phyloP scores from a whole-genome alignment of 1,284 basidiomycete species.

The Taiwanofungus camphoratus region DNA sequence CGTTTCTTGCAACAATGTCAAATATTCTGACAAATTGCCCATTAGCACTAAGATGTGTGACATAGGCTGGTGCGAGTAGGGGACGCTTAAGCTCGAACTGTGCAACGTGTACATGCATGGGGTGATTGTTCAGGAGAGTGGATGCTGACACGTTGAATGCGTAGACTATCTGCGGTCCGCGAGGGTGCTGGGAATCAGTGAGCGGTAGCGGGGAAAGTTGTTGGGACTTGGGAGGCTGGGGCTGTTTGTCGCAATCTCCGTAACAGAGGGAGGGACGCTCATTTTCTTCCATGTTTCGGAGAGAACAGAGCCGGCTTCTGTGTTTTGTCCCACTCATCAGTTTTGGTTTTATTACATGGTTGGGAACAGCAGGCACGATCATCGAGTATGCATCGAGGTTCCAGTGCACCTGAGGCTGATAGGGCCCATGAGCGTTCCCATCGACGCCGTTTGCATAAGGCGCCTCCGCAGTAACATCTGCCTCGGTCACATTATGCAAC shows the following conservation, averaged over 20 bases:
- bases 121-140: conserved; percentile 44
- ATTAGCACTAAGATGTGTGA: conserved; percentile 51
- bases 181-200: no score
- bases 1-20: conserved; percentile 58
- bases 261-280: no score
- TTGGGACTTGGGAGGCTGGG: background rate
- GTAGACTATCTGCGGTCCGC: conserved; percentile 22
- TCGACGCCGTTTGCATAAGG: background rate
- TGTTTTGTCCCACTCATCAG: no score
- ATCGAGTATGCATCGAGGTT: background rate
- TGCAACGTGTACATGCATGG: conserved; percentile 43
- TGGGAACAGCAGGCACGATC: no score
- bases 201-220: no score
- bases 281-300: no score
- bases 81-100: conserved; percentile 41
- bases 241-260: no score
- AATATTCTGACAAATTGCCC: conserved; percentile 38
- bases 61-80: conserved; percentile 19
- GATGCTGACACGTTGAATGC: conserved; percentile 41
- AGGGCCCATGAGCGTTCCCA: background rate
- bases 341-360: no score
- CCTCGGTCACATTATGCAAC: conserved; percentile 21
- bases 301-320: no score
- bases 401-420: background rate
- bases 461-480: no score